Base-by-base conservation (phyloP, 441 rosid genomes). In the Erysimum pusillum region DNA sequence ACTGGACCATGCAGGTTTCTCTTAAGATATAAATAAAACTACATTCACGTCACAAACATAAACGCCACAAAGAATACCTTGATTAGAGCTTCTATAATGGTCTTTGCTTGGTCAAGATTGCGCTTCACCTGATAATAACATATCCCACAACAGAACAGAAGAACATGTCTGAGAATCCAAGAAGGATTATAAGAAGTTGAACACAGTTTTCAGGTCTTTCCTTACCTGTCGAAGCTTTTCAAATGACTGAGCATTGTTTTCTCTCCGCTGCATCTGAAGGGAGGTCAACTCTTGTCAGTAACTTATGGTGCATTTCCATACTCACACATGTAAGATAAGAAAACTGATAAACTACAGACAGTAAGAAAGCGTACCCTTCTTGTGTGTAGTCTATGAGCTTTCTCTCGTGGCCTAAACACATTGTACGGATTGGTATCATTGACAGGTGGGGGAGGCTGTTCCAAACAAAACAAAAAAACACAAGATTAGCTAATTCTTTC, bases 401-500 rank as follows among this genome's bases (percentile, higher is more conserved):
- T 95, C 84, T 95, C 97, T 74, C 97, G 82, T 39, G 97, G 97
- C 83, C 99, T 84, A 80, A 92, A 95, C 76, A 95, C 98, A 83
- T 91, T 95, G 81, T 86, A 90, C 5, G 99, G 98, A 71, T 92
- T 95, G 80, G 94, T 90, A 76, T 95, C 99, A 77, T 90, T 95
- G 51, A 89, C 96, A 13, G 98, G 93, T 10, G 98, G 94, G 65
- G 99, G 99, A 20, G 99, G 99, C 99, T 95, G 88, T 74, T 79
- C 74, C 77, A 67, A 67, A 57, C 65, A 76, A 64, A 36, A 7
- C 2, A 64, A 70, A 48, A 42, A 6, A 36, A 36, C 10, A 7
- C 22, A 15, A 48, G 11, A 15, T 7, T 48, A 48, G 22, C 52
- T 15, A 0, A 32, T 8, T 54, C 11, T 28, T 41, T 52, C 36